Conservation (phyloP, 2,329 filamentous ascomycete genomes). For the Lizonia empirigonia region DNA sequence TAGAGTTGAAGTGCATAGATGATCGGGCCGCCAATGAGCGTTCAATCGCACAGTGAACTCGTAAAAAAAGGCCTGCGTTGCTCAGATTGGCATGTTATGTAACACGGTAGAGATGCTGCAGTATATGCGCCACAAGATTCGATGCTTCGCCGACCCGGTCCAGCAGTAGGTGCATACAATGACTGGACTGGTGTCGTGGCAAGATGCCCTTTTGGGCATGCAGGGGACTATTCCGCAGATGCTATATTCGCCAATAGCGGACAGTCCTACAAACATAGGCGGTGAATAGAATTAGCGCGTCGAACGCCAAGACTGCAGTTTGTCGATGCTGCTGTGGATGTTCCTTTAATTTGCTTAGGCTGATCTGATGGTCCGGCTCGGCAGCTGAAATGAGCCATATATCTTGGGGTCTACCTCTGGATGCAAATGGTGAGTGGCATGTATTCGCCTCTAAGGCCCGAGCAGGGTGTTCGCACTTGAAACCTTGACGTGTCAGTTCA, state of each 20-base stretch:
- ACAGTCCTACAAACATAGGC: not conserved
- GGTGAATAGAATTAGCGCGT: conserved; percentile 6
- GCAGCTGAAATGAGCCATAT: not conserved
- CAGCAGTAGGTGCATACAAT: not conserved
- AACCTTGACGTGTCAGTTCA: conserved; percentile 10
- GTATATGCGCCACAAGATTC: conserved; percentile 13
- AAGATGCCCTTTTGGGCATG: conserved; percentile 7
- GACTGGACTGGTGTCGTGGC: conserved; percentile 12
- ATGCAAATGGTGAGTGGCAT: not conserved
- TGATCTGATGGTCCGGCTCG: not conserved
- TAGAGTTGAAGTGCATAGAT: not conserved
- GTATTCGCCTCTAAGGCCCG: conserved; percentile 3
- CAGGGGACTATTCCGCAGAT: conserved; percentile 7
- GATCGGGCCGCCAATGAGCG: not conserved
- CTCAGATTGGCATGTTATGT: conserved; percentile 9
- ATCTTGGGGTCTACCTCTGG: not conserved
- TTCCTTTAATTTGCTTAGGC: not conserved
- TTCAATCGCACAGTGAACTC: not conserved
- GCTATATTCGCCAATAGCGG: conserved; percentile 5
- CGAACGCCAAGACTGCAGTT: not conserved
- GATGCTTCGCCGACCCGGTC: not conserved
- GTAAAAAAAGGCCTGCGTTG: not conserved
- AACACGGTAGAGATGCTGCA: conserved; percentile 13
- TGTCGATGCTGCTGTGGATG: not conserved
- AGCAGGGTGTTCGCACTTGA: conserved; percentile 13